Evolutionary conservation across 306 rosid species (phyloP), one percentile per base, ranked within the genome.

Genomic region (Vigna radiata): DNA sequence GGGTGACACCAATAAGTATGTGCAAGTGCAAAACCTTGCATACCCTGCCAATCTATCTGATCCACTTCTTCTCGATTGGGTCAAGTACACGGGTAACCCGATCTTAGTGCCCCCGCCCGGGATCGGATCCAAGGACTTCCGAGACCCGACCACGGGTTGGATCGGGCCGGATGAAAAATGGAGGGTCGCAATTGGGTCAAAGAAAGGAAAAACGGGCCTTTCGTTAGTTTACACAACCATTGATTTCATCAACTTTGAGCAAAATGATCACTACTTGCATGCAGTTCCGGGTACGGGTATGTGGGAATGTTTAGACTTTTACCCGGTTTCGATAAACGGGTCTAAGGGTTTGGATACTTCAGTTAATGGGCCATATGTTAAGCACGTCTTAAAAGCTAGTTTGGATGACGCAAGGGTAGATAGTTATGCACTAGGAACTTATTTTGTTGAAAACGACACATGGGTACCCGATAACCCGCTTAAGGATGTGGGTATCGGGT

Each of bases 231-330:
- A 88, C 75, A 79, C 36, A 23, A 92, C 97, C 0, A 19, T 31
- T 0, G 59, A 92, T 68, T 92, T 92, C 23, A 82, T 41, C 0
- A 41, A 56, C 2, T 92, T 72, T 59, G 80, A 89, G 59, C 87
- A 77, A 0, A 56, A 36, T 52, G 71, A 85, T 4, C 58, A 73
- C 0, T 52, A 44, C 54, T 83, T 92, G 69, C 97, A 92, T 47
- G 70, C 68, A 12, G 96, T 92, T 14, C 86, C 96, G 27, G 89
- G 84, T 73, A 90, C 96, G 63, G 97, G 96, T 33, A 92, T 92
- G 97, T 92, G 97, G 97, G 97, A 92, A 53, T 92, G 97, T 25
- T 87, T 92, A 8, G 96, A 92, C 37, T 92, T 92, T 73, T 92
- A 87, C 74, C 97, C 97, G 33, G 79, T 92, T 53, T 55, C 56